These are phyloP conservation scores for Irpex lacteus DNA, from an alignment of 1,284 basidiomycete genomes.

Conservation along the genomic window DNA sequence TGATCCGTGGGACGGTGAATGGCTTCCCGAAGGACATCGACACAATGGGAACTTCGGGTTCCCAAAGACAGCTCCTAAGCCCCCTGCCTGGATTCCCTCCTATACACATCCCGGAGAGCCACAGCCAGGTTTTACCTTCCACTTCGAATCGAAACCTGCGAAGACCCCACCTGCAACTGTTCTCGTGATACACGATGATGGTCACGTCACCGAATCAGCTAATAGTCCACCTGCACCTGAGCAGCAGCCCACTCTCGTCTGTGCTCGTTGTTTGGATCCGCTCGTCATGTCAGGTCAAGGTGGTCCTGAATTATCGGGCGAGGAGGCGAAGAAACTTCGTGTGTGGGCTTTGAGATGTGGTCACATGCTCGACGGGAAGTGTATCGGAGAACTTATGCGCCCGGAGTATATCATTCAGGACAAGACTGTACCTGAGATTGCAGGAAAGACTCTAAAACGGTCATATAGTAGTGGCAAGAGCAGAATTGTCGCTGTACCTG, in stretches of 20 bases:
- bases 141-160: constrained; percentile 45
- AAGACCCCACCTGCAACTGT: constrained; percentile 15
- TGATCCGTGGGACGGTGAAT: constrained; percentile 4
- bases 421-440: constrained; percentile 2
- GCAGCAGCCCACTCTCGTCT: constrained; percentile 43
- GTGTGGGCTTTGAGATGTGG: constrained; percentile 74
- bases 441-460: not conserved
- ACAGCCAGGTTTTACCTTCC: constrained; percentile 58
- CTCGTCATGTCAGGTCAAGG: constrained; percentile 38
- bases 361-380: constrained; percentile 75
- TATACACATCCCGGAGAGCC: constrained; percentile 62
- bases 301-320: constrained; percentile 17
- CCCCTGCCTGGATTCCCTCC: constrained; percentile 41
- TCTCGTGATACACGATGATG: constrained; percentile 30
- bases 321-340: constrained; percentile 36
- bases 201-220: constrained; percentile 20
- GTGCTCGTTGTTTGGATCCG: constrained; percentile 58
- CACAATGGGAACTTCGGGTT: not conserved
- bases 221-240: constrained; percentile 27
- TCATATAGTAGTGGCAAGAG: constrained; percentile 40
- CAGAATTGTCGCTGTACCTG: not conserved
- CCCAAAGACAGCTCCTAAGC: constrained; percentile 32
- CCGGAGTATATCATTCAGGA: constrained; percentile 30
- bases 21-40: not conserved
- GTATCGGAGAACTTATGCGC: constrained; percentile 52